phyloP scores from a whole-genome alignment of 805 yeast genomes.

The Schwanniomyces yamadae region DNA sequence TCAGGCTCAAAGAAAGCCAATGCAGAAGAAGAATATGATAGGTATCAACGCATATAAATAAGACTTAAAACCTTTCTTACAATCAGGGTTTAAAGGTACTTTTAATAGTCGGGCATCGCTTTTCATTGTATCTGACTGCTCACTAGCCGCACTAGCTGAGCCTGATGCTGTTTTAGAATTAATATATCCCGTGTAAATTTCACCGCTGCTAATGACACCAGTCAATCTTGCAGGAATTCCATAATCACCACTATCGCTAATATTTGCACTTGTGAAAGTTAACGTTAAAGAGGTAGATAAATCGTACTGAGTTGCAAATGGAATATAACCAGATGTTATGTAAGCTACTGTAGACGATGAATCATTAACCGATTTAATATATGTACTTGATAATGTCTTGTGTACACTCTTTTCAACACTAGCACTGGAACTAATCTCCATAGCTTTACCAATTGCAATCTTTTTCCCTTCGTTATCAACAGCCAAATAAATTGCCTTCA shows the following conservation, averaged over 20 bases:
- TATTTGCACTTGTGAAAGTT: constrained; percentile 6
- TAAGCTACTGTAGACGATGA: constrained; percentile 20
- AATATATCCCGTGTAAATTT: constrained; percentile 13
- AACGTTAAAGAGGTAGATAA: constrained; percentile 8
- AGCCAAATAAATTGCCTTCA: constrained; percentile 54
- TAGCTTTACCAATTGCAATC: constrained; percentile 57
- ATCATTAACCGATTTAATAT: constrained; percentile 5
- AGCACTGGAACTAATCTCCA: no score
- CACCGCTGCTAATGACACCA: constrained; percentile 26
- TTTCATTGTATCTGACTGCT: constrained; percentile 4
- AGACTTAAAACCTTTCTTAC: no score
- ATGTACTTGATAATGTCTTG: constrained; percentile 1
- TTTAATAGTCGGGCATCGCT: no score
- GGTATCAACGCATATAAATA: not conserved
- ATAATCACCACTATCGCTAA: not conserved
- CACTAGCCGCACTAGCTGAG: constrained; percentile 10
- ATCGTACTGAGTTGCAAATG: constrained; percentile 42
- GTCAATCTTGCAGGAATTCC: constrained; percentile 26
- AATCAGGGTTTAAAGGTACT: no score
- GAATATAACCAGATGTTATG: constrained; percentile 46
- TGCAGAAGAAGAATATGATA: not conserved
- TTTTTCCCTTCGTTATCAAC: constrained; percentile 58
- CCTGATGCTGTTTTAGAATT: not conserved
- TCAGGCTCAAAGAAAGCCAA: not conserved
- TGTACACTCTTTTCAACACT: constrained; percentile 9